Conservation (phyloP, 441 rosid genomes). For the Adansonia madagascariensis region DNA sequence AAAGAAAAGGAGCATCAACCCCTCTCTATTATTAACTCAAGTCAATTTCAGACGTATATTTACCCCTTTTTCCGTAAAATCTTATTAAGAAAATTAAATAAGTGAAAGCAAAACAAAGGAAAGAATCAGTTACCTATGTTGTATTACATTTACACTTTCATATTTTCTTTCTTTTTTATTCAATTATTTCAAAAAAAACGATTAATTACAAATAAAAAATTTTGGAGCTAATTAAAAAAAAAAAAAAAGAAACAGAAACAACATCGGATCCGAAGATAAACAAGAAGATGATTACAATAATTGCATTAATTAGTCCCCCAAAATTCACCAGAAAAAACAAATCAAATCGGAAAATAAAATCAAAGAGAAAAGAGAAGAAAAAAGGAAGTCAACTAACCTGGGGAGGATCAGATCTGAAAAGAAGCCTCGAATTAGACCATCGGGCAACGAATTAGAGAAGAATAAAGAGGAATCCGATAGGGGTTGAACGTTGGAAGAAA, state of each 20-base stretch:
- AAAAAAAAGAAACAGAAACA: background rate
- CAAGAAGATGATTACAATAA: background rate
- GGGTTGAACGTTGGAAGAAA: slow-evolving; percentile 33
- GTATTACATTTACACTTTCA: background rate
- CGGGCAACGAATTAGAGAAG: slow-evolving; percentile 9
- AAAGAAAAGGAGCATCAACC: no score
- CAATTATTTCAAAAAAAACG: background rate
- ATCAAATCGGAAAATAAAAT: background rate
- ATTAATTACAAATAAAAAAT: background rate
- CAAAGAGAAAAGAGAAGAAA: background rate
- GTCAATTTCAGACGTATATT: background rate
- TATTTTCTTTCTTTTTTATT: background rate
- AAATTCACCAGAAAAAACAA: background rate
- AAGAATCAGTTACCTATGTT: background rate
- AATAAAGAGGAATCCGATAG: slow-evolving; percentile 27
- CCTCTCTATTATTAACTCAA: background rate
- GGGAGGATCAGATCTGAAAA: slow-evolving; percentile 46
- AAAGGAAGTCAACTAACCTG: slow-evolving; percentile 28
- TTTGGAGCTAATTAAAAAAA: background rate
- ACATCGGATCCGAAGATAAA: slow-evolving; percentile 25
- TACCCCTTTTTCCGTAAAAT: background rate
- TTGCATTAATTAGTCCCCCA: slow-evolving; percentile 14
- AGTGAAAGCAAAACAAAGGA: background rate
- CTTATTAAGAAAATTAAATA: background rate
- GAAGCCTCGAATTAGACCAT: slow-evolving; percentile 40